These are phyloP conservation scores for Spirogloea muscicola DNA, from an alignment of 139 green algal genomes.

Conservation along the genomic window DNA sequence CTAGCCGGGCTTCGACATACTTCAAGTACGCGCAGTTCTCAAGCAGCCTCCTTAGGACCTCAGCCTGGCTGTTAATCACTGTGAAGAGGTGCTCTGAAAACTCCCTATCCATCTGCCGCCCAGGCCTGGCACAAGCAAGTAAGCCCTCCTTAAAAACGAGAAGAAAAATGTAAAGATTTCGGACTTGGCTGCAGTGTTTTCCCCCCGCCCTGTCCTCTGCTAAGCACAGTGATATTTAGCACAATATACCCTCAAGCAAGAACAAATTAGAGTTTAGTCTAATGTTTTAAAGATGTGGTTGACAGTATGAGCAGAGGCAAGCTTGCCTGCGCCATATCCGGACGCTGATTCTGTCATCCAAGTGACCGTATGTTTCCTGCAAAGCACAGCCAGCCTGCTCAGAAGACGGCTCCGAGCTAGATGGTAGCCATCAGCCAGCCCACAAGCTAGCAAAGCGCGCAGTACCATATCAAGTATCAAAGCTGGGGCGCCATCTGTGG, in stretches of 20 bases:
- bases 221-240: too few species aligned
- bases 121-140: too few species aligned
- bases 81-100: slow-evolving; percentile 24
- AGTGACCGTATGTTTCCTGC: slow-evolving; percentile 31
- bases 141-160: too few species aligned
- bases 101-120: slow-evolving; percentile 17
- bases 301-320: too few species aligned
- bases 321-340: slow-evolving; percentile 50
- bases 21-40: slow-evolving; percentile 42
- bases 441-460: background rate
- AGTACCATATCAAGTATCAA: background rate
- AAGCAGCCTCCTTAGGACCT: slow-evolving; percentile 28
- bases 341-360: slow-evolving; percentile 36
- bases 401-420: background rate
- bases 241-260: too few species aligned
- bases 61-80: slow-evolving; percentile 38
- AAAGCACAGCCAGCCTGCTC: background rate
- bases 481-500: background rate
- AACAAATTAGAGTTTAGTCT: too few species aligned
- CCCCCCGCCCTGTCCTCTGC: too few species aligned
- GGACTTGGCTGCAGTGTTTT: too few species aligned
- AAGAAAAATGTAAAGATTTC: too few species aligned
- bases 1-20: slow-evolving; percentile 47
- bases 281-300: too few species aligned
- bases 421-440: background rate